These are phyloP conservation scores for Nicotiana benthamiana DNA, from an alignment of 257 asterid genomes.

Conservation along the genomic window DNA sequence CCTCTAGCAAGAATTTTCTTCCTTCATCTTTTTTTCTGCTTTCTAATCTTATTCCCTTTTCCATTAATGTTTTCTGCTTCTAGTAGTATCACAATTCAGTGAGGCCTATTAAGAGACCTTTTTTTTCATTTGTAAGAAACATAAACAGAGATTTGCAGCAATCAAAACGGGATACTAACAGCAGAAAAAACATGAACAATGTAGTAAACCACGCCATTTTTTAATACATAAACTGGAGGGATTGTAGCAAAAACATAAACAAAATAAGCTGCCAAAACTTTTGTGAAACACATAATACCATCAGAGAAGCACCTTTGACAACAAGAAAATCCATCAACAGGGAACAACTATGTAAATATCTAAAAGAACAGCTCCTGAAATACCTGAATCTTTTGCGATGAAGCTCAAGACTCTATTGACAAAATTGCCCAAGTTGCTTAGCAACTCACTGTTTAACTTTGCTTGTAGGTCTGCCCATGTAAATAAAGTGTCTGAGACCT, in stretches of 20 bases:
- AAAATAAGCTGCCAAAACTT: background rate
- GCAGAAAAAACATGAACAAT: background rate
- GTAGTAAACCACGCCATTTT: background rate
- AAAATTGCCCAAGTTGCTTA: slow-evolving; percentile 84
- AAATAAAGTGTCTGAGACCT: slow-evolving; percentile 94
- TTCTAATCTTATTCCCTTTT: background rate
- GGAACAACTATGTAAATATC: background rate
- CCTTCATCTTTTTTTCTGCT: background rate
- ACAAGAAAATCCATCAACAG: background rate
- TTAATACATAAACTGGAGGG: background rate
- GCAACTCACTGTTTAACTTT: slow-evolving; percentile 73
- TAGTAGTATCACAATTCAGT: background rate
- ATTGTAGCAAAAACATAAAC: background rate
- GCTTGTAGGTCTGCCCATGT: slow-evolving; percentile 97
- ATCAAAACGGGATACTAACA: background rate
- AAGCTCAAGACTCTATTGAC: slow-evolving; percentile 90
- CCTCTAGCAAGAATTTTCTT: background rate
- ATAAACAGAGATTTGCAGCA: background rate
- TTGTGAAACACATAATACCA: background rate
- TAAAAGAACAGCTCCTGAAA: background rate
- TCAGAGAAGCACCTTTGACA: background rate
- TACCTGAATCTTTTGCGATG: slow-evolving; percentile 88
- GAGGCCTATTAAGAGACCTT: background rate
- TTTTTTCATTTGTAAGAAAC: background rate
- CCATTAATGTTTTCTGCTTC: background rate